Conservation (phyloP, 345 rosid genomes). For the Mallotus nudiflorus region DNA sequence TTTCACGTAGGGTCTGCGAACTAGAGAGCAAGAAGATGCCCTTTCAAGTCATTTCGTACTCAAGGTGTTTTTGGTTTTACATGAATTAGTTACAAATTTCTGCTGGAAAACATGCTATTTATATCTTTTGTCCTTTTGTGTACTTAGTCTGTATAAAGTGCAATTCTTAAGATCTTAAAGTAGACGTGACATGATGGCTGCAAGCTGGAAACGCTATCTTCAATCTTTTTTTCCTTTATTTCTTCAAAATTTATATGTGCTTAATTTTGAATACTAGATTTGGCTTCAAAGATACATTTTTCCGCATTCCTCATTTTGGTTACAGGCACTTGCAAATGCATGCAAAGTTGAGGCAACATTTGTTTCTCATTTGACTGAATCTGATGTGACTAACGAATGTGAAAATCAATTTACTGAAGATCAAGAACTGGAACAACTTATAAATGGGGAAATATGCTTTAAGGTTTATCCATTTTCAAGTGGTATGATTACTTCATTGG, state of each 20-base stretch:
- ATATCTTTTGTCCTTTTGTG: too few species aligned
- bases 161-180: too few species aligned
- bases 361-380: constrained; percentile 54
- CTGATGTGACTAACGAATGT: constrained; percentile 53
- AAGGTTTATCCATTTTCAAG: constrained; percentile 72
- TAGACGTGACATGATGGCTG: too few species aligned
- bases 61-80: constrained; percentile 48
- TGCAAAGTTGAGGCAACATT: constrained; percentile 59
- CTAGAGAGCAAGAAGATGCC: constrained; percentile 75
- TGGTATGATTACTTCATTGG: constrained; percentile 47
- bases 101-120: not conserved
- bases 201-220: too few species aligned
- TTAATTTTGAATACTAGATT: too few species aligned
- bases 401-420: constrained; percentile 63
- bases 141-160: too few species aligned
- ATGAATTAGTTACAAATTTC: not conserved
- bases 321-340: constrained; percentile 79
- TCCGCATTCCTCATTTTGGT: too few species aligned
- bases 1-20: constrained; percentile 58
- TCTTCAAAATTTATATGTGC: constrained; percentile 5
- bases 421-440: constrained; percentile 74
- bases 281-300: too few species aligned
- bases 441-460: constrained; percentile 64
- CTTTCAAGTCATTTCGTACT: constrained; percentile 69
- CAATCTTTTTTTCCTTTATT: not conserved